A percentile compares a stretch with the other conserved stretches of the same genome.
phyloP scores from a whole-genome alignment of 768 basidiomycete species.

The Phaffia australis region DNA sequence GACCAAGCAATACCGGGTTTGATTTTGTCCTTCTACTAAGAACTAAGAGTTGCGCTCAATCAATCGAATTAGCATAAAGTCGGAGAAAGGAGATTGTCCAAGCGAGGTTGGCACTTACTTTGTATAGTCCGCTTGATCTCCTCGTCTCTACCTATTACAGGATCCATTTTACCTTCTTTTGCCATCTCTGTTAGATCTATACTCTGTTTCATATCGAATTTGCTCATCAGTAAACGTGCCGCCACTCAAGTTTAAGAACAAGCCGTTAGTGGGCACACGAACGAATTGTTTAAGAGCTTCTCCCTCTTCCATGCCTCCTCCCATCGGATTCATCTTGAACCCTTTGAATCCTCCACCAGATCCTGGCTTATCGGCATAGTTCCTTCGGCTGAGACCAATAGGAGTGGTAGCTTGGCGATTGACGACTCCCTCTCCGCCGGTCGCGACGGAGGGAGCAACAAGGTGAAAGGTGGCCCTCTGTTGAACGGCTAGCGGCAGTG shows the following conservation, averaged over 20 bases:
- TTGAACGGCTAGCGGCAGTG: too few species aligned
- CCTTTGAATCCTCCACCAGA: constrained; percentile 5
- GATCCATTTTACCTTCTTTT: constrained; percentile 72
- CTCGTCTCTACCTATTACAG: constrained; percentile 79
- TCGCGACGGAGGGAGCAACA: too few species aligned
- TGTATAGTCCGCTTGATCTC: constrained; percentile 87
- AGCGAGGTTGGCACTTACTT: constrained; percentile 40
- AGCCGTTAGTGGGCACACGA: not conserved
- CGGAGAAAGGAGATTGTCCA: not conserved
- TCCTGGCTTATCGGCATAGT: too few species aligned
- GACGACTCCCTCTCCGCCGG: too few species aligned
- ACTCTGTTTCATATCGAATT: constrained; percentile 31
- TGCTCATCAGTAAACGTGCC: not conserved
- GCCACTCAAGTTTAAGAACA: not conserved
- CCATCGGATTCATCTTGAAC: constrained; percentile 18
- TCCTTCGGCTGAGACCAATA: too few species aligned
- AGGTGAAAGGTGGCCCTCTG: too few species aligned
- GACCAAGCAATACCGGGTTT: constrained; percentile 51
- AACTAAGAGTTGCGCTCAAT: constrained; percentile 34
- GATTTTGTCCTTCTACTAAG: constrained; percentile 81
- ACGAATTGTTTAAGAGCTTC: constrained; percentile 26
- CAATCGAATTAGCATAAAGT: not conserved
- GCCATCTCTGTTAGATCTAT: constrained; percentile 80
- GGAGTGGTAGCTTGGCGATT: too few species aligned
- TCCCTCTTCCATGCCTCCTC: constrained; percentile 19